Evolutionary conservation across 495 filamentous ascomycete genomes (phyloP).

Genomic region (Penicillium soppii): DNA sequence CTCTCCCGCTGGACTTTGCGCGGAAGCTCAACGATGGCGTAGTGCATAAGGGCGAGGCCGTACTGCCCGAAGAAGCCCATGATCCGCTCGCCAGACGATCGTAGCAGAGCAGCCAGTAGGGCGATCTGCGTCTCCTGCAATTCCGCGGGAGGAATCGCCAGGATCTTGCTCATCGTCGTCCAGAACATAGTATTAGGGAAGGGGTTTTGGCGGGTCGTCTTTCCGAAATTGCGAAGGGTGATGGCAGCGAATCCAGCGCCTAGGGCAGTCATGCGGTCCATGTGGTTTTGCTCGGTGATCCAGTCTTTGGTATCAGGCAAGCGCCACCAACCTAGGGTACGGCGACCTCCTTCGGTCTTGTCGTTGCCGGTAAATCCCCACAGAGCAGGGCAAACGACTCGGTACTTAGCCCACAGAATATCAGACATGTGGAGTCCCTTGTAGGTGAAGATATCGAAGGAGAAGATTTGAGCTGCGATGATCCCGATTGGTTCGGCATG

Average conservation of each 20-base stretch:
- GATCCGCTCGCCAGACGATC: conserved; percentile 67
- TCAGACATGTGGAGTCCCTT: conserved; percentile 74
- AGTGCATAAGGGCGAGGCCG: conserved; percentile 61
- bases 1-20: conserved; percentile 42
- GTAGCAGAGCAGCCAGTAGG: conserved; percentile 74
- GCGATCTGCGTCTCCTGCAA: conserved; percentile 76
- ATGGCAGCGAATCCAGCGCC: conserved; percentile 81
- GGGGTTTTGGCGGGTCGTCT: conserved; percentile 64
- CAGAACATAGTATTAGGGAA: conserved; percentile 82
- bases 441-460: conserved; percentile 63
- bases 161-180: conserved; percentile 67
- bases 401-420: conserved; percentile 84
- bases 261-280: conserved; percentile 79
- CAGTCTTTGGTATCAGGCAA: conserved; percentile 53
- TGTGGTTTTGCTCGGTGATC: conserved; percentile 65
- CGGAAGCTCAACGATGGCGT: conserved; percentile 68
- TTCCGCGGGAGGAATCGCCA: conserved; percentile 65
- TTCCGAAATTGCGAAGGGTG: conserved; percentile 75
- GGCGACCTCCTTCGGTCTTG: conserved; percentile 65
- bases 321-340: conserved; percentile 72
- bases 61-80: conserved; percentile 73
- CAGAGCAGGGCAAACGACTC: conserved; percentile 76
- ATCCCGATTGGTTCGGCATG: conserved; percentile 83
- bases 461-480: conserved; percentile 70
- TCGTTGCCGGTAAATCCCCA: conserved; percentile 81